A percentile compares a stretch with the other conserved stretches of the same genome.
Evolutionary conservation across 768 basidiomycete genomes (phyloP).

Genomic region (Leccinum arenicola): DNA sequence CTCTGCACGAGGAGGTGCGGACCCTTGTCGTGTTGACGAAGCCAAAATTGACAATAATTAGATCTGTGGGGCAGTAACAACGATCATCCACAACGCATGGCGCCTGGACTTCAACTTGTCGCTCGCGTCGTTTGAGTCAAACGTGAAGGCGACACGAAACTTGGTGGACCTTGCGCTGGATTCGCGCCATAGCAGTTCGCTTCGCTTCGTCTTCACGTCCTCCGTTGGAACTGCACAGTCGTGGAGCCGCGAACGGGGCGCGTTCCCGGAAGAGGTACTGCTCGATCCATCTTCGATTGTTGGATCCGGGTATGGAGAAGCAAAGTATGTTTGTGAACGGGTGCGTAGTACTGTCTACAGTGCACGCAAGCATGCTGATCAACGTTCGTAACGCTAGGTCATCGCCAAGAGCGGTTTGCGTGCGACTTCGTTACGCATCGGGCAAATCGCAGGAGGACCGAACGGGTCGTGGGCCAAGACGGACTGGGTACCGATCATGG

Average conservation of each 20-base stretch:
- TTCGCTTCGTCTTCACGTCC: constrained; percentile 27
- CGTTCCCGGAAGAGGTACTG: constrained; percentile 33
- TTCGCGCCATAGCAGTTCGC: constrained; percentile 14
- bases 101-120: constrained; percentile 40
- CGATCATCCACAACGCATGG: constrained; percentile 27
- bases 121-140: constrained; percentile 36
- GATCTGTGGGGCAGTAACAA: constrained; percentile 23
- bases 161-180: constrained; percentile 34
- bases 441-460: constrained; percentile 33
- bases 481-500: constrained; percentile 36
- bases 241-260: constrained; percentile 22
- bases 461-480: constrained; percentile 34
- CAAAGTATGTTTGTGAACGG: constrained; percentile 38
- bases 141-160: constrained; percentile 32
- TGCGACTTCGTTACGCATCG: constrained; percentile 29
- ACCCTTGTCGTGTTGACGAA: too few species aligned
- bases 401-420: constrained; percentile 24
- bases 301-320: constrained; percentile 36
- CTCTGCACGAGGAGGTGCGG: constrained; percentile 31
- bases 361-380: neutral
- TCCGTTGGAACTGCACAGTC: constrained; percentile 20
- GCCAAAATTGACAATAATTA: neutral
- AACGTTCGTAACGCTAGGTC: constrained; percentile 12
- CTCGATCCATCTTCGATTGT: constrained; percentile 26
- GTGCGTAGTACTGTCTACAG: constrained; percentile 23